phyloP scores from a whole-genome alignment of 257 asterid genomes.

The Nicotiana sylvestris region DNA sequence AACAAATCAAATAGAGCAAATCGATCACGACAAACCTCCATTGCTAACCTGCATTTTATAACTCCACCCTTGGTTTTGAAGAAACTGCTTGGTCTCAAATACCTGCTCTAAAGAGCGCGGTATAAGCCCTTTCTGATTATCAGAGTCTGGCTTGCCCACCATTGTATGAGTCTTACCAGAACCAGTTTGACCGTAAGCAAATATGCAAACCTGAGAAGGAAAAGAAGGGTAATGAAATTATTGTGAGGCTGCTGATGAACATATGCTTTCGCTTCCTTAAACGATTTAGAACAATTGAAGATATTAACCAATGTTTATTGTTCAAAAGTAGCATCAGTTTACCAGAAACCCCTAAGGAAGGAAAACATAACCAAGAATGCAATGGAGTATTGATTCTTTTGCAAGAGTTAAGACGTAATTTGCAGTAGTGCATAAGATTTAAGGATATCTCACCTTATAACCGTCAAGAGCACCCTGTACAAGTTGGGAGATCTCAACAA shows the following conservation, averaged over 20 bases:
- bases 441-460: slow-evolving; percentile 57
- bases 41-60: slow-evolving; percentile 85
- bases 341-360: neutral
- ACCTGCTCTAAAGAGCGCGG: slow-evolving; percentile 92
- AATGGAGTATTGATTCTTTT: neutral
- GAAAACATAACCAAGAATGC: neutral
- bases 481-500: slow-evolving; percentile 92
- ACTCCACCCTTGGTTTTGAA: slow-evolving; percentile 92
- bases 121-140: slow-evolving; percentile 77
- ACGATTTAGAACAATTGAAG: neutral
- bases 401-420: neutral
- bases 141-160: slow-evolving; percentile 81
- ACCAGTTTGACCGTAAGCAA: slow-evolving; percentile 99
- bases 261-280: neutral
- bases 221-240: neutral
- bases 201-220: slow-evolving; percentile 71
- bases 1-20: neutral
- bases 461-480: slow-evolving; percentile 99
- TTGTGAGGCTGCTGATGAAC: neutral
- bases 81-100: slow-evolving; percentile 71
- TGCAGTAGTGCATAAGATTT: neutral
- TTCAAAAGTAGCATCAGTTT: neutral
- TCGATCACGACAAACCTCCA: neutral
- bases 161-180: slow-evolving; percentile 94
- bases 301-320: neutral